A percentile compares a stretch with the other conserved stretches of the same genome.
Evolutionary conservation across 768 basidiomycete species (phyloP).

Genomic region (Cytidiella melzeri): DNA sequence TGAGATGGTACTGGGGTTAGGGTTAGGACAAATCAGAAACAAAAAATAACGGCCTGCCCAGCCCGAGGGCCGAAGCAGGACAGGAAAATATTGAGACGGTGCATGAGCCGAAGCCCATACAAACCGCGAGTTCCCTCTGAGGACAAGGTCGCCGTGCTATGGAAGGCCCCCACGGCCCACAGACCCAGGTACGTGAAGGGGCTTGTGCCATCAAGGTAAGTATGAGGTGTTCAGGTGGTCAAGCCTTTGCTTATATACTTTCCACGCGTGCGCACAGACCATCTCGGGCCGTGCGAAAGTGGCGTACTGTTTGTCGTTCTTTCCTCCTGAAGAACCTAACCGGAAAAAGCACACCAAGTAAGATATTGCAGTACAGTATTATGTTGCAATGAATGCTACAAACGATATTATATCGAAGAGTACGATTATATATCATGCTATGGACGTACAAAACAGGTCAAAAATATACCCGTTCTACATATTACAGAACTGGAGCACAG

Average conservation of each 20-base stretch:
- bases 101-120: conserved; percentile 35
- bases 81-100: conserved; percentile 35
- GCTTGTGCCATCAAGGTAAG: too few relatives aligned
- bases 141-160: conserved; percentile 47
- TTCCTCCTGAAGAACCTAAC: too few relatives aligned
- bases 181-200: conserved; percentile 22
- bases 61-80: conserved; percentile 32
- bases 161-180: conserved; percentile 23
- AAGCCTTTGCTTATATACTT: conserved; percentile 2
- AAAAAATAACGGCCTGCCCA: conserved; percentile 15
- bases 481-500: not conserved
- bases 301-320: too few relatives aligned
- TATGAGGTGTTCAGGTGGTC: conserved; percentile 1
- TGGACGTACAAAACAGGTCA: too few relatives aligned
- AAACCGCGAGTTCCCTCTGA: conserved; percentile 34
- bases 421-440: too few relatives aligned
- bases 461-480: not conserved
- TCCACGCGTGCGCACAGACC: conserved; percentile 6
- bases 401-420: too few relatives aligned
- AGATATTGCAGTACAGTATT: too few relatives aligned
- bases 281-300: too few relatives aligned
- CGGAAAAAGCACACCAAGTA: too few relatives aligned
- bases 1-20: conserved; percentile 10
- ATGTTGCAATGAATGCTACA: too few relatives aligned
- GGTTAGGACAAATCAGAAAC: conserved; percentile 6